A percentile compares a stretch with the other conserved stretches of the same genome.
Conservation (phyloP, 768 basidiomycete species). For the Hortiboletus flavorubellus region DNA sequence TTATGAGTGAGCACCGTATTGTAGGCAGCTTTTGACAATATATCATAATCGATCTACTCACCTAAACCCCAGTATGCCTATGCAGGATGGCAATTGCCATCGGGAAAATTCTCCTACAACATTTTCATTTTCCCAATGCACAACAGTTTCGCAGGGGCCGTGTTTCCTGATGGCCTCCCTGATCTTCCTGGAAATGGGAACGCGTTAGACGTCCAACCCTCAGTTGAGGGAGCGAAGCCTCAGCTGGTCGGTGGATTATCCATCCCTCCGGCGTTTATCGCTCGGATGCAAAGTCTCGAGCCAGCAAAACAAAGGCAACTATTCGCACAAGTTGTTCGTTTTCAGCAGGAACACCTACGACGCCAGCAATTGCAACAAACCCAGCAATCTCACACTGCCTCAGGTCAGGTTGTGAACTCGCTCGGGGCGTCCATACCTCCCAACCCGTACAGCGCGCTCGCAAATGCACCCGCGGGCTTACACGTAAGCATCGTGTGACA, state of each 20-base stretch:
- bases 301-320: constrained; percentile 21
- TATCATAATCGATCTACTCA: neutral
- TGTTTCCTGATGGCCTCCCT: constrained; percentile 55
- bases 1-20: constrained; percentile 42
- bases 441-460: constrained; percentile 3
- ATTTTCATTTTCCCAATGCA: constrained; percentile 45
- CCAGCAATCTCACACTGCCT: constrained; percentile 12
- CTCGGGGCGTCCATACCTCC: constrained; percentile 11
- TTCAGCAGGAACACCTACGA: constrained; percentile 22
- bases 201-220: constrained; percentile 4
- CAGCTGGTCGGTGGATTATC: neutral
- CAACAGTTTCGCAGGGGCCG: constrained; percentile 39
- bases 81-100: constrained; percentile 47
- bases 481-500: constrained; percentile 11
- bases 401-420: constrained; percentile 16
- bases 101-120: constrained; percentile 41
- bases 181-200: constrained; percentile 30
- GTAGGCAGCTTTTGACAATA: constrained; percentile 35
- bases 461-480: constrained; percentile 15
- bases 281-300: constrained; percentile 25
- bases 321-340: constrained; percentile 10
- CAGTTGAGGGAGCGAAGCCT: constrained; percentile 5
- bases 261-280: constrained; percentile 11
- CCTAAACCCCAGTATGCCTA: constrained; percentile 42
- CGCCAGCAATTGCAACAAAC: constrained; percentile 26